Percentiles rank a stretch among this genome's conserved stretches.
These are phyloP conservation scores for Eudorina sp. DNA, from an alignment of 139 green algal genomes.

Conservation along the genomic window DNA sequence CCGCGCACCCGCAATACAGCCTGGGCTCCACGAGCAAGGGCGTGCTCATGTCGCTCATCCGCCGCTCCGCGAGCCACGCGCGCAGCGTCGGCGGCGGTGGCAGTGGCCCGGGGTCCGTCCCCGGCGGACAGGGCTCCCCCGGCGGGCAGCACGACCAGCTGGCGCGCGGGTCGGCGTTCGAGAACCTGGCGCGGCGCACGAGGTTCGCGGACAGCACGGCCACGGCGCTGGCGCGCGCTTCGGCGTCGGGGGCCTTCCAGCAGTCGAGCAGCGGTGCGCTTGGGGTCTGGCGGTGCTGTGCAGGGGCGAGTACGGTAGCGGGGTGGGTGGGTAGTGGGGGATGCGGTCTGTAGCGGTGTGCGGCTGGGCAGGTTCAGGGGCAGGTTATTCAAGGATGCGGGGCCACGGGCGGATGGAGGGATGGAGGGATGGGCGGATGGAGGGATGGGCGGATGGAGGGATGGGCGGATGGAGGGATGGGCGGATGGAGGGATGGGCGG, in stretches of 20 bases:
- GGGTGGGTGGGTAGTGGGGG: not conserved
- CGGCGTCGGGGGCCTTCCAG: not conserved
- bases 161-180: not conserved
- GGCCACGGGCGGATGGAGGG: too few relatives aligned
- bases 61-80: not conserved
- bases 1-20: not conserved
- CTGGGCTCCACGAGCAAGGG: constrained; percentile 16
- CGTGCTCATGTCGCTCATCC: constrained; percentile 6
- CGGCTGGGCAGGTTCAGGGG: too few relatives aligned
- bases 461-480: too few relatives aligned
- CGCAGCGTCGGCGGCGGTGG: not conserved
- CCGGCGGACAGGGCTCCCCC: not conserved
- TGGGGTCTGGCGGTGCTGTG: too few relatives aligned
- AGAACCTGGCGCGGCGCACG: constrained; percentile 12
- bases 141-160: not conserved
- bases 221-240: constrained; percentile 21
- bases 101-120: not conserved
- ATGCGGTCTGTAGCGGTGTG: too few relatives aligned
- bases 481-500: too few relatives aligned
- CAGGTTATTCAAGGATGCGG: too few relatives aligned
- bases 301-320: not conserved
- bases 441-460: too few relatives aligned
- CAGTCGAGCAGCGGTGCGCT: not conserved
- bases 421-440: too few relatives aligned
- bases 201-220: constrained; percentile 3